These are phyloP conservation scores for Suillus spraguei DNA, from an alignment of 768 basidiomycete genomes.

Conservation along the genomic window DNA sequence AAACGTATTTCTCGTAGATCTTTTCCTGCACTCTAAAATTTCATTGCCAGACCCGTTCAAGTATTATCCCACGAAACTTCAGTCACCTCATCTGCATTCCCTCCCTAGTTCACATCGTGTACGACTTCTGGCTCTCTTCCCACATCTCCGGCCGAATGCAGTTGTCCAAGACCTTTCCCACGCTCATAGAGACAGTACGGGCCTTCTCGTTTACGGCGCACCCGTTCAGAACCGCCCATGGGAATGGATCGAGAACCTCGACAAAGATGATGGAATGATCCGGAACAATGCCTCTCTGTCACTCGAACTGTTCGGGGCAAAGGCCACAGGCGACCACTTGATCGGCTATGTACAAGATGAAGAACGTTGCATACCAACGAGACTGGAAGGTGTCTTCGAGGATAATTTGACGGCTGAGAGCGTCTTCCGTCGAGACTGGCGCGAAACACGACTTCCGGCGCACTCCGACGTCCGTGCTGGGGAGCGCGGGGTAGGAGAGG, in stretches of 20 bases:
- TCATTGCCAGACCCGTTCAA: constrained; percentile 59
- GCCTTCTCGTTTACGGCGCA: constrained; percentile 48
- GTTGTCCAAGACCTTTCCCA: constrained; percentile 60
- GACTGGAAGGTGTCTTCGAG: constrained; percentile 56
- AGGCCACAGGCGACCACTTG: constrained; percentile 62
- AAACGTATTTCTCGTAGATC: constrained; percentile 46
- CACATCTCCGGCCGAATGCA: constrained; percentile 50
- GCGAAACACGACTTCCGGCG: constrained; percentile 58
- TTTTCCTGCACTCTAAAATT: constrained; percentile 59
- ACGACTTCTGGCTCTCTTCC: constrained; percentile 61
- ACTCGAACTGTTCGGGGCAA: constrained; percentile 70
- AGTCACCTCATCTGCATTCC: constrained; percentile 54
- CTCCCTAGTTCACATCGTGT: constrained; percentile 57
- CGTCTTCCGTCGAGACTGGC: constrained; percentile 75
- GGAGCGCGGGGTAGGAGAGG: constrained; percentile 24
- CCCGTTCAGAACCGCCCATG: constrained; percentile 76
- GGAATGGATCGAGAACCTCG: constrained; percentile 84
- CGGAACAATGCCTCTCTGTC: constrained; percentile 74
- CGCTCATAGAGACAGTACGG: constrained; percentile 56
- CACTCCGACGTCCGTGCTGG: constrained; percentile 20
- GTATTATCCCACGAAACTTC: constrained; percentile 56
- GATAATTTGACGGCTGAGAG: constrained; percentile 65
- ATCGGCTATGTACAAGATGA: constrained; percentile 23
- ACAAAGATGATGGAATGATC: constrained; percentile 46
- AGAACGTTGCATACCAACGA: constrained; percentile 9